Conservation (phyloP, 176 grass and related monocot species). For the Oryza meyeriana region DNA sequence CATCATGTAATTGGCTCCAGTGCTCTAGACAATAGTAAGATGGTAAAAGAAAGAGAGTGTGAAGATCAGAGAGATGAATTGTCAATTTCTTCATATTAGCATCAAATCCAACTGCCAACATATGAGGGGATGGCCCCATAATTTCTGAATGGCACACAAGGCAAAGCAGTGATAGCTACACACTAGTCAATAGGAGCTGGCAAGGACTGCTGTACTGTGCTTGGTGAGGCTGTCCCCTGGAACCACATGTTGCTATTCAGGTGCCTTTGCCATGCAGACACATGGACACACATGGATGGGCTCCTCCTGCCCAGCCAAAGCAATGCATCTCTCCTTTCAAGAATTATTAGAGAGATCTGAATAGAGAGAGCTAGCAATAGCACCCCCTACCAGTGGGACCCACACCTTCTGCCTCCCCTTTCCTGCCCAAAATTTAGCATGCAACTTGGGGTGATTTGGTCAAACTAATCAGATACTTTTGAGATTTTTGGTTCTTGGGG, state of each 20-base stretch:
- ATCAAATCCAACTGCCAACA: conserved; percentile 29
- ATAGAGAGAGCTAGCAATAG: not conserved
- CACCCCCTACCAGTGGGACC: conserved; percentile 4
- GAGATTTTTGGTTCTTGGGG: not conserved
- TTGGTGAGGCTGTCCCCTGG: conserved; percentile 15
- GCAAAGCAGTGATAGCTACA: conserved; percentile 33
- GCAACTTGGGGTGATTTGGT: conserved; percentile 12
- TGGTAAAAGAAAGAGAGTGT: not conserved
- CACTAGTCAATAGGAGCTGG: conserved; percentile 9
- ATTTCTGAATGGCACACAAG: conserved; percentile 2
- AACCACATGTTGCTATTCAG: conserved; percentile 39
- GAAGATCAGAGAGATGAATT: not conserved
- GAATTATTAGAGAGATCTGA: conserved; percentile 42
- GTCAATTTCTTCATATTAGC: not conserved
- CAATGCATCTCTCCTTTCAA: conserved; percentile 46
- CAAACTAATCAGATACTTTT: conserved; percentile 16
- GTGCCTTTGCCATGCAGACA: conserved; percentile 40
- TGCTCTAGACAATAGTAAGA: not conserved
- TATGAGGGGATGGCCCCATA: not conserved
- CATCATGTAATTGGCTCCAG: not conserved
- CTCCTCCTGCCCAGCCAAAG: conserved; percentile 49
- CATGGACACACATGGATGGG: conserved; percentile 54
- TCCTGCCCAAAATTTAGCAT: conserved; percentile 20
- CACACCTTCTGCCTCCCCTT: conserved; percentile 10
- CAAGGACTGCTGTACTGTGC: conserved; percentile 19